Conservation (phyloP, 306 rosid species). For the peach (Prunus persica) region Prunus_persica_NCBIv2 NC_034011.1:14535501-14536000, state of each 20-base stretch:
- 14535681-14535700: not conserved
- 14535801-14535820: not conserved
- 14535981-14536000: slow-evolving; percentile 79
- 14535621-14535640: slow-evolving; percentile 2
- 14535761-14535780: no score
- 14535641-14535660: not conserved
- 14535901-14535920: slow-evolving; percentile 64
- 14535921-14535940: slow-evolving; percentile 84
- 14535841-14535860: slow-evolving; percentile 97
- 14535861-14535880: slow-evolving; percentile 67
- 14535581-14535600: slow-evolving; percentile 98
- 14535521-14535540: slow-evolving; percentile 59
- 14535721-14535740: not conserved
- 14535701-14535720: not conserved
- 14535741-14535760: no score
- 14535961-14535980: slow-evolving; percentile 96
- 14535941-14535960: slow-evolving; percentile 98
- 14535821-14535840: slow-evolving; percentile 27
- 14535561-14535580: slow-evolving; percentile 89
- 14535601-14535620: slow-evolving; percentile 51
- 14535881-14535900: slow-evolving; percentile 82
- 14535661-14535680: not conserved
- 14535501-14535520: slow-evolving; percentile 45
- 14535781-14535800: not conserved
- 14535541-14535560: slow-evolving; percentile 85